These are phyloP conservation scores for Naganishia friedmannii DNA, from an alignment of 768 basidiomycete genomes.

Conservation along the genomic window DNA sequence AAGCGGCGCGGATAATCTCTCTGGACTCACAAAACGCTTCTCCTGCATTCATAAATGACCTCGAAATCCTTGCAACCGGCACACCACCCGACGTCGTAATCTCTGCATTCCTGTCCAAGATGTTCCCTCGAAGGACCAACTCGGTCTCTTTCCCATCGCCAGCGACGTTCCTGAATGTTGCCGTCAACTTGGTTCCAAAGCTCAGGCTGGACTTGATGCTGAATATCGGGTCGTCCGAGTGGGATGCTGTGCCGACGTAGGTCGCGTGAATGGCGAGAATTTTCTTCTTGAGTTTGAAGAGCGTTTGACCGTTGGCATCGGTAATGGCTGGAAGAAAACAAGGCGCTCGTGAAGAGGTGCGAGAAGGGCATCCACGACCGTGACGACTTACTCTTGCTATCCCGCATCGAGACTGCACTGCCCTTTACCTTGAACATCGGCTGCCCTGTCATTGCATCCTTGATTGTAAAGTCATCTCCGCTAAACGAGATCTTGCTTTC, in stretches of 20 bases:
- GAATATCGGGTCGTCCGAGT: conserved; percentile 40
- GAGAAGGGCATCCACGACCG: no score
- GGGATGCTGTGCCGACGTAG: conserved; percentile 38
- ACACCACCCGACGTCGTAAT: conserved; percentile 39
- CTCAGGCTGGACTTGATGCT: conserved; percentile 31
- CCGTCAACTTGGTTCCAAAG: conserved; percentile 48
- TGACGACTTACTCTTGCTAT: no score
- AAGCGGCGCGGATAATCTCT: no score
- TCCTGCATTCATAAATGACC: conserved; percentile 43
- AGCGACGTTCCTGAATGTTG: conserved; percentile 44
- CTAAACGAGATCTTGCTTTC: conserved; percentile 46
- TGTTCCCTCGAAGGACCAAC: conserved; percentile 45
- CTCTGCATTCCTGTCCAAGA: conserved; percentile 47
- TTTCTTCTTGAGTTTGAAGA: conserved; percentile 47
- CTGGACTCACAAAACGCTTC: conserved; percentile 39
- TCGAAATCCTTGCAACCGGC: conserved; percentile 46
- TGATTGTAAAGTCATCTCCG: conserved; percentile 49
- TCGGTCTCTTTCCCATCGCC: conserved; percentile 37
- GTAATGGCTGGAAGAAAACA: conserved; percentile 32
- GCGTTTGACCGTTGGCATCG: conserved; percentile 41
- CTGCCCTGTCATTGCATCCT: conserved; percentile 12
- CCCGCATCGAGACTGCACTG: no score
- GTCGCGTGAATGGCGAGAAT: conserved; percentile 42
- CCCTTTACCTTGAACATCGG: no score
- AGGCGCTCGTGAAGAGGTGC: no score